Percentiles rank a stretch among this genome's conserved stretches.
Evolutionary conservation across 2,329 filamentous ascomycete species (phyloP).

Genomic region (Colletotrichum horii): DNA sequence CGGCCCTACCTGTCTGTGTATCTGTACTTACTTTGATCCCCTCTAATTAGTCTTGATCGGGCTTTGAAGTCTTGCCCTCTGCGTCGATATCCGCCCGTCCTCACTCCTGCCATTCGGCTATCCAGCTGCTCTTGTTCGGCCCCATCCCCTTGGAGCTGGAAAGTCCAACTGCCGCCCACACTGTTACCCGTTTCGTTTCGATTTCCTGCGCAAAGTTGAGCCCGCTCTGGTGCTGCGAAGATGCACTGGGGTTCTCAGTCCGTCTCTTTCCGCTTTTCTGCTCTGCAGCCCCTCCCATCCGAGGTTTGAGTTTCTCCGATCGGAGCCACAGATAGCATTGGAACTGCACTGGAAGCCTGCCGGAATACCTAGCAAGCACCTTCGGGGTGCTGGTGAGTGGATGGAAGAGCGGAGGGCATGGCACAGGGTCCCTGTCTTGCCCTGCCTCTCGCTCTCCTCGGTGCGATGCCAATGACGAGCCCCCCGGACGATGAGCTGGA

Average conservation of each 20-base stretch:
- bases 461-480: slow-evolving; percentile 9
- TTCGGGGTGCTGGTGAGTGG: neutral
- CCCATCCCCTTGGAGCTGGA: neutral
- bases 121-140: neutral
- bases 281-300: neutral
- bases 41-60: neutral
- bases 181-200: slow-evolving; percentile 17
- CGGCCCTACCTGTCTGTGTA: neutral
- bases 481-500: slow-evolving; percentile 21
- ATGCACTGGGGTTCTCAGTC: neutral
- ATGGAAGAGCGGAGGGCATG: neutral
- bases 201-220: neutral
- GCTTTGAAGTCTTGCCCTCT: neutral
- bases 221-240: neutral
- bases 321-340: neutral
- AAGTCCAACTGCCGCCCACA: slow-evolving; percentile 9
- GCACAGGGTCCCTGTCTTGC: neutral
- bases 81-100: neutral
- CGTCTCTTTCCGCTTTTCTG: neutral
- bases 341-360: neutral
- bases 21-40: neutral
- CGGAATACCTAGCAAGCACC: neutral
- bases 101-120: neutral
- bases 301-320: slow-evolving; percentile 16
- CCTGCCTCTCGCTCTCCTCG: neutral